Evolutionary conservation across 345 rosid genomes (phyloP), one percentile per base, ranked within the genome.

Genomic region (Leavenworthia alabamica): DNA sequence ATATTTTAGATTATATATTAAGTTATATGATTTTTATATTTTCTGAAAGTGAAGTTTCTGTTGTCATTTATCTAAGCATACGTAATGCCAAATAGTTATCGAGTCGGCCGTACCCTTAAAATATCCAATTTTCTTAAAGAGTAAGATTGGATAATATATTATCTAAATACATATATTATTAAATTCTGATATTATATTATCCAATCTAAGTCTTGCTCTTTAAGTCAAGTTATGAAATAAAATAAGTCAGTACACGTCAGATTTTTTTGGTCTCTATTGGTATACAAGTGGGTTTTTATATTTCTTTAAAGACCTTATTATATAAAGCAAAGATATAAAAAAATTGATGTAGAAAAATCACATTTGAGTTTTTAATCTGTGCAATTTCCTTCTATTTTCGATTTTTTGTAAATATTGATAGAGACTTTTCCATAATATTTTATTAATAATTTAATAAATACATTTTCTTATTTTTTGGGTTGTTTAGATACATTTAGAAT

Each of bases 351-450:
- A 16, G 32, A 56, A 29, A 53, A 33, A 33, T 1, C 19, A 35
- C 31, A 20, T 0, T 54, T 35, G 4, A 54, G 12, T 35, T 35
- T 7, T 53, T 53, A 33, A 8, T 13, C 22, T 16, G 0, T 9
- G 33, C 42, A 64, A 11, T 22, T 52, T 42, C 60, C 33, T 13
- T 31, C 9, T 64, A 26, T 53, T 54, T 64, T 64, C 36, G 13
- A 6, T 1, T 52, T 32, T 41, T 19, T 32, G 3, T 41, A 1
- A 20, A 20, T 29, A 19, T n/a, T n/a, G n/a, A n/a, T n/a, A n/a
- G n/a, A 0, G 27, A 24, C 4, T 24, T 24, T 19, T 29, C 5
- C 15, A 26, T n/a, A n/a, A n/a, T n/a, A n/a, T n/a, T n/a, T n/a
- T 29, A 31, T 17, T 10, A 52, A 16, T 3, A 42, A 29, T 19